Evolutionary conservation across 1,284 basidiomycete genomes (phyloP).

Genomic region (Mixia osmundae): DNA sequence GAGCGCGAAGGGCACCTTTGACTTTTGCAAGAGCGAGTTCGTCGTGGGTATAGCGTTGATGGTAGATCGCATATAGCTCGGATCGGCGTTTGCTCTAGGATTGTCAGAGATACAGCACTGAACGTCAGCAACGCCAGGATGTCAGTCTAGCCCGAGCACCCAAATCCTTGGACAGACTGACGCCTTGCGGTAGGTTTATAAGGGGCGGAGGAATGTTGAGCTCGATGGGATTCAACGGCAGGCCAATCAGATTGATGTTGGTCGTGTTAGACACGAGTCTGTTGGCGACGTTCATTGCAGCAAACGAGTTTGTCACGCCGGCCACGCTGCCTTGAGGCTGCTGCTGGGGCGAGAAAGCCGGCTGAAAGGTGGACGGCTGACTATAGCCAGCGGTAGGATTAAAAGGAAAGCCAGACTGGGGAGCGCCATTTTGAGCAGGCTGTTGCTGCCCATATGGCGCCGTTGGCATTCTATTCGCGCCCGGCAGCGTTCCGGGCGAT

Average conservation of each 20-base stretch:
- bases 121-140: background rate
- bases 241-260: constrained; percentile 49
- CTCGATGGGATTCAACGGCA: constrained; percentile 63
- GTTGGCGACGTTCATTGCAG: constrained; percentile 1
- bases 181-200: constrained; percentile 58
- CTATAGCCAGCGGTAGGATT: no score
- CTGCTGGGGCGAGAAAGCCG: constrained; percentile 54
- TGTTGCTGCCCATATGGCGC: constrained; percentile 1
- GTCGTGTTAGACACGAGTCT: background rate
- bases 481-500: constrained; percentile 7
- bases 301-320: constrained; percentile 6
- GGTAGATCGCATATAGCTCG: constrained; percentile 79
- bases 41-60: constrained; percentile 87
- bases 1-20: constrained; percentile 76
- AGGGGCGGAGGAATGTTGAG: constrained; percentile 61
- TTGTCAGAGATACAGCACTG: constrained; percentile 50
- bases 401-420: constrained; percentile 13
- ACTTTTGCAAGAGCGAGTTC: constrained; percentile 66
- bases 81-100: constrained; percentile 59
- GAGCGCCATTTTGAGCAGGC: constrained; percentile 4
- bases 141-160: background rate
- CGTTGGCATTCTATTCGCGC: constrained; percentile 16
- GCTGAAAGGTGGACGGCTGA: no score
- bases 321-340: constrained; percentile 61
- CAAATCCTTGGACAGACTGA: constrained; percentile 15